Conservation (phyloP, 805 yeast genomes). For the Lachancea kluyveri region DNA sequence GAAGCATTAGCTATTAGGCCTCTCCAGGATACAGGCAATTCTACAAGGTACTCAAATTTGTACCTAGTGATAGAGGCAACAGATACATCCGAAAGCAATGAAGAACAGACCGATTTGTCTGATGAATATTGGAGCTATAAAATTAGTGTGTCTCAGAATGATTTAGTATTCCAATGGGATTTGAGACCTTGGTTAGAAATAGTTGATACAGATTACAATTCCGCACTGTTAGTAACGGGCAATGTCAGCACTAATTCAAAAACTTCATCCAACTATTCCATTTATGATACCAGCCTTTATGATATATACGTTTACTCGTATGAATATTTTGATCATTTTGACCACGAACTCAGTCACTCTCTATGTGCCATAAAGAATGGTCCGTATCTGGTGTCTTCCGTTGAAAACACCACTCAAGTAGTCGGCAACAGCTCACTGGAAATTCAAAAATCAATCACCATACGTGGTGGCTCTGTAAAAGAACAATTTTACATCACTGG, state of each 20-base stretch:
- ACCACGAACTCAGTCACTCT: constrained; percentile 40
- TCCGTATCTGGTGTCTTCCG: constrained; percentile 32
- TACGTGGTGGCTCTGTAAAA: constrained; percentile 41
- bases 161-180: constrained; percentile 68
- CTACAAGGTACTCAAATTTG: constrained; percentile 19
- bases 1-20: constrained; percentile 28
- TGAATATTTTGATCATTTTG: constrained; percentile 32
- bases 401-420: constrained; percentile 6
- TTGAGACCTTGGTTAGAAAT: constrained; percentile 45
- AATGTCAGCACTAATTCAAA: constrained; percentile 32
- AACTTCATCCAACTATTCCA: constrained; percentile 14
- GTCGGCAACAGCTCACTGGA: constrained; percentile 17
- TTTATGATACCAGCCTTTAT: constrained; percentile 23
- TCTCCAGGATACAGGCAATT: constrained; percentile 5
- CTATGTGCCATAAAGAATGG: constrained; percentile 68
- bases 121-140: constrained; percentile 49
- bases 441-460: constrained; percentile 33
- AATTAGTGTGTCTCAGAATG: constrained; percentile 58
- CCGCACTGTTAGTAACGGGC: constrained; percentile 62
- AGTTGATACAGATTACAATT: constrained; percentile 63
- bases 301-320: constrained; percentile 44
- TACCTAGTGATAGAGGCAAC: constrained; percentile 23
- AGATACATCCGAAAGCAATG: constrained; percentile 11
- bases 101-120: not conserved
- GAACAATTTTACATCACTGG: constrained; percentile 61